These are phyloP conservation scores for Solanum pimpinellifolium DNA, from an alignment of 257 asterid genomes.

Conservation along the genomic window DNA sequence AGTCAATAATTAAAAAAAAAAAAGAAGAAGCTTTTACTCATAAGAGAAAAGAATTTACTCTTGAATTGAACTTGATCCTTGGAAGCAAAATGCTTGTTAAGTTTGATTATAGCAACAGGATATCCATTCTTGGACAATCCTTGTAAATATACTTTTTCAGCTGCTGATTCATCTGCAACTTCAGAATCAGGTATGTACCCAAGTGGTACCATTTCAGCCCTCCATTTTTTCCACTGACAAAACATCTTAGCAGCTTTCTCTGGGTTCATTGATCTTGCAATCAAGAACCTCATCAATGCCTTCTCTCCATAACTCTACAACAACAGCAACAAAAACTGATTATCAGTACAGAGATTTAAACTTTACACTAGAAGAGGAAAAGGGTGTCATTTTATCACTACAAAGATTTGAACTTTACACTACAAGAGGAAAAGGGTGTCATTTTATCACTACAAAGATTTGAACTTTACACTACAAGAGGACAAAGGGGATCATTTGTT, in stretches of 20 bases:
- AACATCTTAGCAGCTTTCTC: conserved; percentile 85
- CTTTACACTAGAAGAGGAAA: too few species aligned
- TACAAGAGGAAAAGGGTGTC: not conserved
- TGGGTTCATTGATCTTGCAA: conserved; percentile 71
- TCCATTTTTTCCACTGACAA: conserved; percentile 73
- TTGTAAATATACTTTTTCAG: conserved; percentile 47
- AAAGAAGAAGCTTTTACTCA: not conserved
- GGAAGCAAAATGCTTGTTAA: conserved; percentile 34
- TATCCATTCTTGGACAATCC: conserved; percentile 36
- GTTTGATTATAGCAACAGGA: conserved; percentile 39
- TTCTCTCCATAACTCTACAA: conserved; percentile 45
- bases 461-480: not conserved
- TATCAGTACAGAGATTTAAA: too few species aligned
- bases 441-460: not conserved
- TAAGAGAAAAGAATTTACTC: conserved; percentile 22
- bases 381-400: not conserved
- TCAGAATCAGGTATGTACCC: conserved; percentile 45
- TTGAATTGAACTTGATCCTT: conserved; percentile 85
- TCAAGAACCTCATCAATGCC: conserved; percentile 71
- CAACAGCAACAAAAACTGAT: not conserved
- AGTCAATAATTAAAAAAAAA: too few species aligned
- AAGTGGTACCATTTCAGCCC: conserved; percentile 54
- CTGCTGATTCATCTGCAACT: conserved; percentile 38
- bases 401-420: not conserved
- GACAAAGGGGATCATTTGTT: not conserved